A percentile compares a stretch with the other conserved stretches of the same genome.
phyloP scores from a whole-genome alignment of 2,329 filamentous ascomycete species.

The Elsinoe ampelina region DNA sequence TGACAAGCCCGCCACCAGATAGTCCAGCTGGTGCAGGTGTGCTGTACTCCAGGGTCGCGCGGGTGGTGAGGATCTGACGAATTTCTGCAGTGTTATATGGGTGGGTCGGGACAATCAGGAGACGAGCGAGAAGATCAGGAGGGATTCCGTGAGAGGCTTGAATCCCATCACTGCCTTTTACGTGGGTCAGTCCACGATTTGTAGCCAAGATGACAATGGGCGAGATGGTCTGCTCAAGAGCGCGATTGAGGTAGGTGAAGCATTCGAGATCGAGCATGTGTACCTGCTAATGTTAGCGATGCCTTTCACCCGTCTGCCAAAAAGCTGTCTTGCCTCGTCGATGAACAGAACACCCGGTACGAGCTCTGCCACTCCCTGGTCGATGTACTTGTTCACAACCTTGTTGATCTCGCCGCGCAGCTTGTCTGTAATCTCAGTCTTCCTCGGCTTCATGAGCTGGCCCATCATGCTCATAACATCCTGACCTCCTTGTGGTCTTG shows the following conservation, averaged over 20 bases:
- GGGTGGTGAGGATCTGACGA: slow-evolving; percentile 78
- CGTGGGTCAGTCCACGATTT: slow-evolving; percentile 87
- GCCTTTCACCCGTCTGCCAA: neutral
- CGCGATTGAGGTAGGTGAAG: slow-evolving; percentile 97
- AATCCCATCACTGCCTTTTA: slow-evolving; percentile 60
- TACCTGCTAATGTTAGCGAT: slow-evolving; percentile 48
- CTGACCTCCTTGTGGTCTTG: slow-evolving; percentile 89
- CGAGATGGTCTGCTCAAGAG: slow-evolving; percentile 88
- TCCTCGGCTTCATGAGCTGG: slow-evolving; percentile 98
- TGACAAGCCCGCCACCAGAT: slow-evolving; percentile 40
- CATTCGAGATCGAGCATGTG: slow-evolving; percentile 99
- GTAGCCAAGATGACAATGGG: slow-evolving; percentile 97
- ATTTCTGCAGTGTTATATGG: slow-evolving; percentile 85
- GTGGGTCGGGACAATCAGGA: slow-evolving; percentile 92
- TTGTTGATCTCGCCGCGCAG: slow-evolving; percentile 95
- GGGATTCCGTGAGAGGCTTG: slow-evolving; percentile 84
- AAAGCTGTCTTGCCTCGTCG: slow-evolving; percentile 62
- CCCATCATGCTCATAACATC: slow-evolving; percentile 99
- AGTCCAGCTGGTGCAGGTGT: slow-evolving; percentile 27
- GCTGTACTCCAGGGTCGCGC: slow-evolving; percentile 44
- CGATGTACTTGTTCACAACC: slow-evolving; percentile 97
- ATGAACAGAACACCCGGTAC: slow-evolving; percentile 98
- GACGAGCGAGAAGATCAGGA: slow-evolving; percentile 80
- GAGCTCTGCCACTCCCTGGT: slow-evolving; percentile 93
- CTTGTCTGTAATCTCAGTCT: slow-evolving; percentile 99